Conservation (phyloP, 257 asterid species). For the Solanum pennellii region DNA sequence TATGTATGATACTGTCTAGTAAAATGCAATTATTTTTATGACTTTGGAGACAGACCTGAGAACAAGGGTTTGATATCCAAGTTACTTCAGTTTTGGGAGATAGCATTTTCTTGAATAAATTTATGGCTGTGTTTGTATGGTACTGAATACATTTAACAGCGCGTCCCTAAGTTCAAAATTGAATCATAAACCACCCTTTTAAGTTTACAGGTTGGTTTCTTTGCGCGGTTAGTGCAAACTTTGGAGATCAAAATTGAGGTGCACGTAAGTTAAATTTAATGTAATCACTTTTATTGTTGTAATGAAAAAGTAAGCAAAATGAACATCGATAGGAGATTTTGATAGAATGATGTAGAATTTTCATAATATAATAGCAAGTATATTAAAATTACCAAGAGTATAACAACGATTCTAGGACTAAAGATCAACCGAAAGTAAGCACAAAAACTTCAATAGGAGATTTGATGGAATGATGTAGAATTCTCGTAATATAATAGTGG, state of each 20-base stretch:
- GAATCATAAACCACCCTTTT: neutral
- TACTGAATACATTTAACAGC: neutral
- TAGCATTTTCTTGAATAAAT: neutral
- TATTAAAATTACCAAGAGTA: neutral
- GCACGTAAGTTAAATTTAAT: neutral
- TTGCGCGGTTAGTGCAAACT: neutral
- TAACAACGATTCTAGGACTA: neutral
- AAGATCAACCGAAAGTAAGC: accelerated
- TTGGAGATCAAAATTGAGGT: neutral
- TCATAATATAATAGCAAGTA: neutral
- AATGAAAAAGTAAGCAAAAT: neutral
- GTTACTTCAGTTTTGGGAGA: neutral
- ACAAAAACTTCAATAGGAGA: neutral
- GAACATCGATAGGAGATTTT: neutral
- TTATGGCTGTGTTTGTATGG: neutral
- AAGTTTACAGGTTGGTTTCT: neutral
- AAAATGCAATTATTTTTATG: neutral
- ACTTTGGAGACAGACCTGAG: neutral
- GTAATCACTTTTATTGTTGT: neutral
- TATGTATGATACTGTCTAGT: neutral
- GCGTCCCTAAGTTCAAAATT: neutral
- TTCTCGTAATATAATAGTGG: too few species aligned
- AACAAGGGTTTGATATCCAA: neutral
- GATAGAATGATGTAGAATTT: too few species aligned
- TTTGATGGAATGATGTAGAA: neutral